A percentile compares a stretch with the other conserved stretches of the same genome.
Evolutionary conservation across 2,329 filamentous ascomycete genomes (phyloP).

Genomic region (Claviceps citrina): DNA sequence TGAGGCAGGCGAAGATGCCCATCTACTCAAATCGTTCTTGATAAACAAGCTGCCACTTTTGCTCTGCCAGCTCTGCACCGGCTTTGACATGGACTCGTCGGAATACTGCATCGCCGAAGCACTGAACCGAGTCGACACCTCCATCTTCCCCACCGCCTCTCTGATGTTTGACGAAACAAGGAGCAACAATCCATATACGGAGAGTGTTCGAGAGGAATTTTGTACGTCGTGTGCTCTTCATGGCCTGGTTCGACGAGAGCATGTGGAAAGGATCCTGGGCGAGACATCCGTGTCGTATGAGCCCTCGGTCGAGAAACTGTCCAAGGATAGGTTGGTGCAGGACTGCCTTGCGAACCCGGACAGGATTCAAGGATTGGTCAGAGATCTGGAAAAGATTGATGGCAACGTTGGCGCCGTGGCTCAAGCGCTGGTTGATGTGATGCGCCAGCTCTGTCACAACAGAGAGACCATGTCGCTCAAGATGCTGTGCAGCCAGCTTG

Average conservation of each 20-base stretch:
- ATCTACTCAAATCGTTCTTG: conserved; percentile 72
- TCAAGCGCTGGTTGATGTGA: conserved; percentile 59
- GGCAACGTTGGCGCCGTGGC: conserved; percentile 81
- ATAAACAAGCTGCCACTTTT: conserved; percentile 50
- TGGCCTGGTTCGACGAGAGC: conserved; percentile 61
- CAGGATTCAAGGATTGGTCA: conserved; percentile 58
- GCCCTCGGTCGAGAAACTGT: conserved; percentile 57
- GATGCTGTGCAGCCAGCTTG: conserved; percentile 55
- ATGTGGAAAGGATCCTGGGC: conserved; percentile 65
- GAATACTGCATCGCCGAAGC: conserved; percentile 58
- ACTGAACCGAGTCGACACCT: conserved; percentile 67
- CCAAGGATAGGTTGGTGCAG: conserved; percentile 61
- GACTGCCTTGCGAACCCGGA: conserved; percentile 66
- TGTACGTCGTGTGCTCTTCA: conserved; percentile 83
- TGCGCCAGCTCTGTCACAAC: conserved; percentile 51
- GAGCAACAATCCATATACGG: conserved; percentile 41
- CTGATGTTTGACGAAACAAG: conserved; percentile 44
- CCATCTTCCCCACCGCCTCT: conserved; percentile 49
- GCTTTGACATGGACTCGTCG: conserved; percentile 54
- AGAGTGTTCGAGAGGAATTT: conserved; percentile 55
- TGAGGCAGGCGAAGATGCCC: conserved; percentile 42
- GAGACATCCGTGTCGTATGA: conserved; percentile 71
- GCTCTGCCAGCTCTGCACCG: conserved; percentile 31
- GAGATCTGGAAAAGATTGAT: conserved; percentile 76
- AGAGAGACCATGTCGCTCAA: conserved; percentile 74